Conservation (phyloP, 805 yeast genomes). For the Starmerella riodocensis region DNA sequence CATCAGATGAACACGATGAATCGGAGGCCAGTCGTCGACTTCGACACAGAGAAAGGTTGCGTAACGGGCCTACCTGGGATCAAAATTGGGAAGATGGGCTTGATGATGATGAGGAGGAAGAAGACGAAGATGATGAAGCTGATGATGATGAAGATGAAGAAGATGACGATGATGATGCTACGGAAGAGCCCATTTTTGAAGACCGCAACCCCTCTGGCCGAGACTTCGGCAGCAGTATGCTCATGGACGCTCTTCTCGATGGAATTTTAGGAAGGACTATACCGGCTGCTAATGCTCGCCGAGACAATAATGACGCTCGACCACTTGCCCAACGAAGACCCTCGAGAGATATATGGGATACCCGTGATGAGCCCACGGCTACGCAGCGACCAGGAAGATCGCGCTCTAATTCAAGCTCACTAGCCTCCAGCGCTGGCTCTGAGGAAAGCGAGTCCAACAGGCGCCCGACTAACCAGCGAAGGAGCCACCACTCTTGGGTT, state of each 20-base stretch:
- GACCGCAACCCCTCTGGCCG: not conserved
- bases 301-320: not conserved
- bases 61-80: too few relatives aligned
- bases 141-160: not conserved
- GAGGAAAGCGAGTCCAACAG: not conserved
- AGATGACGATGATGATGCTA: not conserved
- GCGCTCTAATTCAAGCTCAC: too few relatives aligned
- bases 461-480: too few relatives aligned
- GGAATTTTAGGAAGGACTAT: not conserved
- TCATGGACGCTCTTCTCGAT: not conserved
- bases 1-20: too few relatives aligned
- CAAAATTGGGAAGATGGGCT: too few relatives aligned
- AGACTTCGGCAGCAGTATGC: slow-evolving; percentile 28
- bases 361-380: too few relatives aligned
- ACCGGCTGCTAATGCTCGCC: too few relatives aligned
- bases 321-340: not conserved
- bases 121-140: not conserved
- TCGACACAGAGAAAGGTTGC: too few relatives aligned
- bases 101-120: not conserved
- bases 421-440: not conserved
- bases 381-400: too few relatives aligned
- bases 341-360: too few relatives aligned
- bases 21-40: too few relatives aligned
- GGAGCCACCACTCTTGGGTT: slow-evolving; percentile 33
- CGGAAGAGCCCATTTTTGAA: not conserved